Conservation (phyloP, 345 rosid genomes). For the Aquilaria yunnanensis region DNA sequence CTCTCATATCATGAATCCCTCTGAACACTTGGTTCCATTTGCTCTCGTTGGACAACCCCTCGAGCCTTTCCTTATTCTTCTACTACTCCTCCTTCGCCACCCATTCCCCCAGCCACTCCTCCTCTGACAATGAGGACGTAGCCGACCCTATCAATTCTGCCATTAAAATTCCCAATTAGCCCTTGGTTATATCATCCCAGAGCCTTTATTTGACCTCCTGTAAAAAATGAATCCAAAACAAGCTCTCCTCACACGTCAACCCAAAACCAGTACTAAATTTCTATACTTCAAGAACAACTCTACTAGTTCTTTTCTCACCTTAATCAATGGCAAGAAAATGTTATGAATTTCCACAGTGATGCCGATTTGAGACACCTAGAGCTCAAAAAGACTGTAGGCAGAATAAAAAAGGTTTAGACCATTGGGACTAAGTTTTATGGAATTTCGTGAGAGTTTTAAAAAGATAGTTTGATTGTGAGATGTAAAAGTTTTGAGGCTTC, state of each 20-base stretch:
- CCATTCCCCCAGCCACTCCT: slow-evolving; percentile 13
- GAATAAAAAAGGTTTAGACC: slow-evolving; percentile 92
- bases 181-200: slow-evolving; percentile 53
- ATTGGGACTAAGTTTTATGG: slow-evolving; percentile 95
- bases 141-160: slow-evolving; percentile 14
- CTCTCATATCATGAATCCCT: slow-evolving; percentile 43
- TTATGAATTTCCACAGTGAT: slow-evolving; percentile 85
- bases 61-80: slow-evolving; percentile 38
- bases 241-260: slow-evolving; percentile 73
- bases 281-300: slow-evolving; percentile 89
- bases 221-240: slow-evolving; percentile 90
- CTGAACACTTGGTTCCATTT: slow-evolving; percentile 44
- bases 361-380: slow-evolving; percentile 65
- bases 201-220: slow-evolving; percentile 91
- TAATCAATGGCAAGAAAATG: slow-evolving; percentile 93
- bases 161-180: slow-evolving; percentile 22
- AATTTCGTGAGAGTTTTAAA: slow-evolving; percentile 88
- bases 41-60: slow-evolving; percentile 43
- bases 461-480: slow-evolving; percentile 90
- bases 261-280: slow-evolving; percentile 61
- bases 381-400: slow-evolving; percentile 45
- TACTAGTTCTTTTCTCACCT: slow-evolving; percentile 81
- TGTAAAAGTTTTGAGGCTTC: too few species aligned
- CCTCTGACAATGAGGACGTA: neutral
- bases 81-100: slow-evolving; percentile 53